Evolutionary conservation across 2,329 filamentous ascomycete species (phyloP), one percentile per base, ranked within the genome.

Genomic region (Elsinoe fawcettii): DNA sequence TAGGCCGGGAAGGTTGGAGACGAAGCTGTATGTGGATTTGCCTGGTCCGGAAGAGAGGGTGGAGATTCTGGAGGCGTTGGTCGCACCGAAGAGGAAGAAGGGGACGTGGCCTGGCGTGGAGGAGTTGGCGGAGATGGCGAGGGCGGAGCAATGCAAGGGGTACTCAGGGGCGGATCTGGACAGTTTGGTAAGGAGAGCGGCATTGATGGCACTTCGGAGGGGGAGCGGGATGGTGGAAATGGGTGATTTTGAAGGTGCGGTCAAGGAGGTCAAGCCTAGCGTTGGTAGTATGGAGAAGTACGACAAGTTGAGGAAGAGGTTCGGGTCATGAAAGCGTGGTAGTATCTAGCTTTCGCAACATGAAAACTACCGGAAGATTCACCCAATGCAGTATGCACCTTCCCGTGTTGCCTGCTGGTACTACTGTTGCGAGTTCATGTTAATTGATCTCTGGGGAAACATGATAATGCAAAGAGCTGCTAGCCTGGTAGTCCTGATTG

Each of bases 1-100:
- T 9, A 86, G 93, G 1, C 92, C 93, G 0, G 93, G 93, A 0
- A 85, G 93, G 23, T 79, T 99, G 1, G 92, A 91, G 62, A 92
- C 86, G 0, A 82, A 86, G n/a, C 79, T 97, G 23, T 96, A 92
- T 64, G 87, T 99, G 37, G 91, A 93, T 65, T 75, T 97, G 0
- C 93, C 93, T 0, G 85, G 83, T 23, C 77, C 85, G 0, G 78
- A 84, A 6, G 90, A 96, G 68, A 81, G 93, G 12, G 87, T 88
- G 0, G 90, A 95, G 58, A 99, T 99, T 60, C 76, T 99, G 20
- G 79, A 79, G 57, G 89, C 91, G 2, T 67, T 86, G 58, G 73
- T 84, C 73, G 71, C 1, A 71, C 62, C 9, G 75, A 80, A 0
- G 73, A 76, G 1, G 72, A 93, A 1, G 51, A 60, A 4, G 34